These are phyloP conservation scores for Aspergillus ibericus DNA, from an alignment of 2,329 filamentous ascomycete genomes.

Conservation along the genomic window DNA sequence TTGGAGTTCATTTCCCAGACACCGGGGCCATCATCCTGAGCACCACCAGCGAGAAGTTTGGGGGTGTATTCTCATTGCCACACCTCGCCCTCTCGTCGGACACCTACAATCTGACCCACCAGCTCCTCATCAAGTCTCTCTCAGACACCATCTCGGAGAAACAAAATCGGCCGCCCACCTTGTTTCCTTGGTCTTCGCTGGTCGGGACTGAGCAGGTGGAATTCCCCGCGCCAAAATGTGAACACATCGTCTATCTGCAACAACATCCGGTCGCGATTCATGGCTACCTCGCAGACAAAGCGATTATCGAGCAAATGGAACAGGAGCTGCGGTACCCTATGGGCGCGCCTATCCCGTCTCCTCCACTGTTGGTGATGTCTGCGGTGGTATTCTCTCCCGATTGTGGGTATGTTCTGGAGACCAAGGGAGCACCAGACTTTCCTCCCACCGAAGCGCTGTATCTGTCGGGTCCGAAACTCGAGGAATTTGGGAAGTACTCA, in stretches of 20 bases:
- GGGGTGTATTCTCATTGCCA: slow-evolving; percentile 85
- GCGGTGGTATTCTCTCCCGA: slow-evolving; percentile 65
- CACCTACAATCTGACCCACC: slow-evolving; percentile 58
- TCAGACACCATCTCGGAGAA: slow-evolving; percentile 62
- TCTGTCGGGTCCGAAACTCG: slow-evolving; percentile 58
- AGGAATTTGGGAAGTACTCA: slow-evolving; percentile 54
- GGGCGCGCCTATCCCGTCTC: slow-evolving; percentile 54
- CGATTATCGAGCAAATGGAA: slow-evolving; percentile 54
- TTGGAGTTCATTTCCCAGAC: slow-evolving; percentile 83
- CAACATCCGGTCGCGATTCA: slow-evolving; percentile 44
- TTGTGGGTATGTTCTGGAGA: slow-evolving; percentile 65
- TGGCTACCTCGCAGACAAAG: slow-evolving; percentile 29
- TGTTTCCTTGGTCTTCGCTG: slow-evolving; percentile 74
- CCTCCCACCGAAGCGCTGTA: slow-evolving; percentile 54
- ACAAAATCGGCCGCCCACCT: slow-evolving; percentile 59
- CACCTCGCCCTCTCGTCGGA: slow-evolving; percentile 68
- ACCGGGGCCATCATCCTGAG: slow-evolving; percentile 77
- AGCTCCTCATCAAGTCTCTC: slow-evolving; percentile 72
- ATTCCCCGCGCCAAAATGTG: slow-evolving; percentile 72
- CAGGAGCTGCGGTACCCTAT: slow-evolving; percentile 60
- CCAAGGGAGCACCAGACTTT: slow-evolving; percentile 58
- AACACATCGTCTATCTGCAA: slow-evolving; percentile 85
- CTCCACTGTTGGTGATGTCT: slow-evolving; percentile 58
- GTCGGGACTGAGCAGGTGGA: slow-evolving; percentile 51
- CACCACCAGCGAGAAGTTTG: slow-evolving; percentile 90